phyloP scores from a whole-genome alignment of 169 alveolate species.

The Ophryocystis elektroscirrha region DNA sequence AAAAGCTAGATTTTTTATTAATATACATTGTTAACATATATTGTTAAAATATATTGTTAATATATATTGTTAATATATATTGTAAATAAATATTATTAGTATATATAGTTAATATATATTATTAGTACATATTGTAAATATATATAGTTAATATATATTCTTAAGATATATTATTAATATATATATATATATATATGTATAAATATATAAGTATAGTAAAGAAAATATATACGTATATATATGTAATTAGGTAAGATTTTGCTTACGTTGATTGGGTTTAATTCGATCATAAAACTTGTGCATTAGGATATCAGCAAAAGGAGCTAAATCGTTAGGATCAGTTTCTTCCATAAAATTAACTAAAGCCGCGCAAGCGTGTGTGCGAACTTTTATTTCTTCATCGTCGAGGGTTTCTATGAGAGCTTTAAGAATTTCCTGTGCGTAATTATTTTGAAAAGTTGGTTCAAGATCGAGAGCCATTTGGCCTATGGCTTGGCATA shows the following conservation, averaged over 20 bases:
- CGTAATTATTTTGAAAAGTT: conserved; percentile 38
- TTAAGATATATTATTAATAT: too few species aligned
- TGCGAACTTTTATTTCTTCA: conserved; percentile 47
- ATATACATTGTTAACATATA: neutral
- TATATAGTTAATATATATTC: too few species aligned
- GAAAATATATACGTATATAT: too few species aligned
- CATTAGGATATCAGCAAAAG: conserved; percentile 43
- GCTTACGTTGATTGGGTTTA: conserved; percentile 27
- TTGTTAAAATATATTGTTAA: neutral
- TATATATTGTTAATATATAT: neutral
- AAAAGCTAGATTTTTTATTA: neutral
- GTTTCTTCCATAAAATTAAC: conserved; percentile 65
- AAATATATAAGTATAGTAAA: too few species aligned
- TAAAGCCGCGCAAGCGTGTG: conserved; percentile 68
- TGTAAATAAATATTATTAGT: neutral
- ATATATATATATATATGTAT: too few species aligned
- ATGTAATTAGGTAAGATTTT: conserved; percentile 13
- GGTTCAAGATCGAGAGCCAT: conserved; percentile 65
- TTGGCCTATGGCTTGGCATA: conserved; percentile 68
- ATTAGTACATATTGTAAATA: too few species aligned
- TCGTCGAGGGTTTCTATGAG: conserved; percentile 50
- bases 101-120: too few species aligned
- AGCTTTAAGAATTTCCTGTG: conserved; percentile 35
- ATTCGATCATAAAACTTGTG: conserved; percentile 40
- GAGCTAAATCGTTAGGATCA: conserved; percentile 42